phyloP scores from a whole-genome alignment of 169 alveolate genomes.

The Plasmodium inui region DNA sequence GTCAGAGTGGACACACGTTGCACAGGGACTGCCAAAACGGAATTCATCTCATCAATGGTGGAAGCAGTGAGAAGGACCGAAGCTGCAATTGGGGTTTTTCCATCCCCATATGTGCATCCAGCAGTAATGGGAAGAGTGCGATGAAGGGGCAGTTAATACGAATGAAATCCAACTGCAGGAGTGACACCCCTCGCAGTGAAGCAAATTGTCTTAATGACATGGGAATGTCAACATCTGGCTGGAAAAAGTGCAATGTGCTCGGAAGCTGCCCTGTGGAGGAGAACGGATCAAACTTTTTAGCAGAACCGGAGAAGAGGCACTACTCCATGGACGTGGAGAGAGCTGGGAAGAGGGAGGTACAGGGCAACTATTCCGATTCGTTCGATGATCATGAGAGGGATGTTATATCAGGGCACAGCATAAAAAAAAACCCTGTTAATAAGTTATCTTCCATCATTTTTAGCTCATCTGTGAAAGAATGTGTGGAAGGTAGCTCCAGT shows the following conservation, averaged over 20 bases:
- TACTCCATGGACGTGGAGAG: not conserved
- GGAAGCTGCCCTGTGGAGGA: not conserved
- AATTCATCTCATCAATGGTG: not conserved
- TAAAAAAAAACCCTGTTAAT: constrained; percentile 3
- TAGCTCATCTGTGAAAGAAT: not conserved
- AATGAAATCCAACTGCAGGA: not conserved
- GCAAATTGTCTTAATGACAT: not conserved
- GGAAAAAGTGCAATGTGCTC: not conserved
- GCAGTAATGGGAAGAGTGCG: not conserved
- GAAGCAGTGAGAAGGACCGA: not conserved
- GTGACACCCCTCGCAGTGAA: not conserved
- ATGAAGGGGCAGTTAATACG: not conserved
- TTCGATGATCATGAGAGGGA: constrained; percentile 3
- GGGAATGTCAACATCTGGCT: not conserved
- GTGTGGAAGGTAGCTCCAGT: not conserved
- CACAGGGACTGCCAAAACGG: not conserved
- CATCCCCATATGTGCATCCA: not conserved
- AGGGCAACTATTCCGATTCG: not conserved
- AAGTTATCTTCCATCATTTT: constrained; percentile 4
- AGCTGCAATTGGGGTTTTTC: not conserved
- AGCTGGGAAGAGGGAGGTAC: not conserved
- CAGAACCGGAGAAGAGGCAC: not conserved
- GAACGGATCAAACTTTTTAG: not conserved
- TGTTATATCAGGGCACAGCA: constrained; percentile 1
- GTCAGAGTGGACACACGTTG: not conserved